Conservation (phyloP, 2,329 filamentous ascomycete species). For the Pseudopithomyces maydicus region DNA sequence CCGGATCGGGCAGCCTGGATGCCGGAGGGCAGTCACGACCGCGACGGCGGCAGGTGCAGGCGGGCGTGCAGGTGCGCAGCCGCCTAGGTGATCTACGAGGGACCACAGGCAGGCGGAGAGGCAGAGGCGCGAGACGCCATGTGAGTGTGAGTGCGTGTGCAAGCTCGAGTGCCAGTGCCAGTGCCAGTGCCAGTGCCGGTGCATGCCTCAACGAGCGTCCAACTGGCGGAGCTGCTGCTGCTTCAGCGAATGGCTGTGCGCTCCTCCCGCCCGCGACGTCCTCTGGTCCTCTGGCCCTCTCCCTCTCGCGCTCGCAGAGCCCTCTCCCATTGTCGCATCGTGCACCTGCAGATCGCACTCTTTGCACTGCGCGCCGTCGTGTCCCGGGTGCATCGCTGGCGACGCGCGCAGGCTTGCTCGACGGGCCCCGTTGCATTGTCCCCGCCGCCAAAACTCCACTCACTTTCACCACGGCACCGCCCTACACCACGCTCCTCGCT, state of each 20-base stretch:
- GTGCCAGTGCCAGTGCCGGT: not conserved
- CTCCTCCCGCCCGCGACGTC: conserved; percentile 2
- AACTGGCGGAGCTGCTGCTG: conserved; percentile 8
- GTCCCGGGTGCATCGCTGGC: not conserved
- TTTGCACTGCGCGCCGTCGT: not conserved
- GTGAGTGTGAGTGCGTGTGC: too few species aligned
- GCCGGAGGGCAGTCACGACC: not conserved
- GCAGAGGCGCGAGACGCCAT: too few species aligned
- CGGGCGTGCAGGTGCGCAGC: not conserved
- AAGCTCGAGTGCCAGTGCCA: not conserved
- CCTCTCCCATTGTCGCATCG: not conserved
- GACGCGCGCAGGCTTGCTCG: not conserved
- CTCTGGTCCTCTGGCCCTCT: not conserved
- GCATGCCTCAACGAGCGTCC: not conserved
- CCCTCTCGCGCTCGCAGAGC: conserved; percentile 5
- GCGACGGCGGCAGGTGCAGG: conserved; percentile 1
- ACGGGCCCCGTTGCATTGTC: not conserved
- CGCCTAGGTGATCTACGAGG: not conserved
- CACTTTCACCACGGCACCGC: not conserved
- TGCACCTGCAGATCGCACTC: not conserved
- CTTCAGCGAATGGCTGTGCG: conserved; percentile 27
- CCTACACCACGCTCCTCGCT: conserved; percentile 15
- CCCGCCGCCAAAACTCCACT: conserved; percentile 15
- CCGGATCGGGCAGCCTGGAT: not conserved
- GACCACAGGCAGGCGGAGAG: not conserved